Base-by-base conservation (phyloP, 1,284 basidiomycete genomes). In the Taiwanofungus camphoratus region DNA sequence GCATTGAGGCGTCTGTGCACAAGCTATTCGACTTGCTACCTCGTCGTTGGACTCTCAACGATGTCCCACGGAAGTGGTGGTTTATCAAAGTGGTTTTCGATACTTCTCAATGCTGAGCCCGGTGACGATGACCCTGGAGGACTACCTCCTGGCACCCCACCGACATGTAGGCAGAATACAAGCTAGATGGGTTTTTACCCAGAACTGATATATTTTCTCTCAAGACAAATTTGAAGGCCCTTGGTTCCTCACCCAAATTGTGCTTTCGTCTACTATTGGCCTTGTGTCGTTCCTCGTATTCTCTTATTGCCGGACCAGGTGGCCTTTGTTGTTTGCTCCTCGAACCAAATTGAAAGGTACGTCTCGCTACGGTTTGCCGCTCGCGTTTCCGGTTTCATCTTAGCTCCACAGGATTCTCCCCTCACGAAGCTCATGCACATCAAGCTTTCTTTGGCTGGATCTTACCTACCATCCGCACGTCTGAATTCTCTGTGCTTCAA, bases 371-470 rank as follows among this genome's bases (percentile, higher is more conserved):
- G 11, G 5, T 22, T 16, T 20, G 4, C 12, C 4, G 5, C 5
- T 33, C 6, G 37, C 8, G 9, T 21, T 29, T 18, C n/a, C 21
- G 18, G 31, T 50, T 16, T 36, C 36, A 16, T 8, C 8, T 35
- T 32, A 23, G 22, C 34, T 18, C n/a, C 33, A 35, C 56, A 89
- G 89, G 83, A 2, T 93, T 94, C 67, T 92, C 92, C 4, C 88
- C 92, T 13, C 87, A 91, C 55, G 88, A 92, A 63, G 87, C 86
- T 0, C 89, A 93, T 58, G 79, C 82, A 4, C 86, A 87, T 52
- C 73, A 77, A 45, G 81, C 85, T 0, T 88, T 95, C 66, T 92
- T 97, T 65, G 91, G 91, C 16, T 99, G 95, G 95, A 89, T 98
- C 51, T 62, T 92, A 51, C 95, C 95, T 1, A 98, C 94, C 0